A percentile compares a stretch with the other conserved stretches of the same genome.
Evolutionary conservation across 345 rosid genomes (phyloP).

Genomic region (Conringia planisiliqua): DNA sequence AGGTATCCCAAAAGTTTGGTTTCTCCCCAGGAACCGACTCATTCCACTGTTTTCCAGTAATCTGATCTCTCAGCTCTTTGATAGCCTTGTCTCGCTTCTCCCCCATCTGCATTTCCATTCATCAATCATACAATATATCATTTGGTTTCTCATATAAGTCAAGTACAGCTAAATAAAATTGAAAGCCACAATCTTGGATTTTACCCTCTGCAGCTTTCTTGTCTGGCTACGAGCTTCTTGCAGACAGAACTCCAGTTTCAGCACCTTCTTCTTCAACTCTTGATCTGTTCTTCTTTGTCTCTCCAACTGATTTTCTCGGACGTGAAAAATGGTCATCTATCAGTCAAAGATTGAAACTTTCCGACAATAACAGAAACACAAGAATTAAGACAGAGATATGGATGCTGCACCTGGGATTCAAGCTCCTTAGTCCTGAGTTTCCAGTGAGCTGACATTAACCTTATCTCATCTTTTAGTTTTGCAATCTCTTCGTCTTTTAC

Average conservation of each 20-base stretch:
- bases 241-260: slow-evolving; percentile 78
- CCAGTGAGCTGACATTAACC: slow-evolving; percentile 72
- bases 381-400: neutral
- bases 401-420: slow-evolving; percentile 58
- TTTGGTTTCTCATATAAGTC: neutral
- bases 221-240: slow-evolving; percentile 75
- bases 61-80: slow-evolving; percentile 65
- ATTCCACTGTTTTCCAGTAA: slow-evolving; percentile 46
- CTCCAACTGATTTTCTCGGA: slow-evolving; percentile 51
- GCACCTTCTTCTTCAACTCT: slow-evolving; percentile 70
- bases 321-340: neutral
- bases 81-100: slow-evolving; percentile 73
- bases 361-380: neutral
- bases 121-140: neutral
- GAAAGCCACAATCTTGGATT: neutral
- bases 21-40: slow-evolving; percentile 35
- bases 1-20: slow-evolving; percentile 76
- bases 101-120: slow-evolving; percentile 53
- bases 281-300: slow-evolving; percentile 72
- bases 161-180: neutral
- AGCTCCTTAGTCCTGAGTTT: slow-evolving; percentile 65
- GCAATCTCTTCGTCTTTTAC: slow-evolving; percentile 66
- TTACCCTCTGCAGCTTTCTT: slow-evolving; percentile 72
- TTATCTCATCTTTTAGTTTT: slow-evolving; percentile 60
- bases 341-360: neutral